Evolutionary conservation across 2,329 filamentous ascomycete species (phyloP), one percentile per base, ranked within the genome.

Genomic region (Monosporascus sp.): DNA sequence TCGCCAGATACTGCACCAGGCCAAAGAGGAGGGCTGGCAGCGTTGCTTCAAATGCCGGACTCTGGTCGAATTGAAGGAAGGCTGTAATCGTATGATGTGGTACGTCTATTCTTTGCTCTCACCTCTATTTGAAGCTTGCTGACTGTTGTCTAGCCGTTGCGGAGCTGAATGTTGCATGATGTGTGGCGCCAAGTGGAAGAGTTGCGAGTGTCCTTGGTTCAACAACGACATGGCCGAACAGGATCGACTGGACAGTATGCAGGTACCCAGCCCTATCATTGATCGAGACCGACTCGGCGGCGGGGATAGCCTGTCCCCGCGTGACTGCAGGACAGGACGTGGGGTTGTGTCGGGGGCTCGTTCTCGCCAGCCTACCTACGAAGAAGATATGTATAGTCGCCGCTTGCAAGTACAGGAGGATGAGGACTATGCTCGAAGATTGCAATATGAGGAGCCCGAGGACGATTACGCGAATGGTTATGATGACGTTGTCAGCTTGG

Each of bases 61-160:
- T 39, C 78, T 89, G 75, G 87, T 95, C 45, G 88, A 95, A 68
- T 73, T 90, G 48, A 87, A 87, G 60, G 88, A 93, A 68, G 90
- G 90, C 45, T 91, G 88, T 70, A 92, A 93, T 70, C 90, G 93
- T 67, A 93, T 95, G 83, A 90, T 84, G 27, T 96, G 90, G 86
- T 89, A 75, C 71, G 82, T 72, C 41, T 25, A 7, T n/a, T 15
- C 46, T 46, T 48, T 4, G 53, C 37, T 37, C 51, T 48, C 15
- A 47, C 38, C 24, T 27, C 18, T 38, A 38, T 50, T 17, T 51
- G 43, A 53, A 46, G n/a, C 20, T 53, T 53, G 45, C 59, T 58
- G 55, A 74, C 55, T 31, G 60, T 53, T 47, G 47, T 51, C 27
- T 56, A 66, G 86, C 67, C 88, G 84, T 52, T 96, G 91, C 64